Evolutionary conservation across 495 filamentous ascomycete species (phyloP).

Genomic region (Talaromyces adpressus): DNA sequence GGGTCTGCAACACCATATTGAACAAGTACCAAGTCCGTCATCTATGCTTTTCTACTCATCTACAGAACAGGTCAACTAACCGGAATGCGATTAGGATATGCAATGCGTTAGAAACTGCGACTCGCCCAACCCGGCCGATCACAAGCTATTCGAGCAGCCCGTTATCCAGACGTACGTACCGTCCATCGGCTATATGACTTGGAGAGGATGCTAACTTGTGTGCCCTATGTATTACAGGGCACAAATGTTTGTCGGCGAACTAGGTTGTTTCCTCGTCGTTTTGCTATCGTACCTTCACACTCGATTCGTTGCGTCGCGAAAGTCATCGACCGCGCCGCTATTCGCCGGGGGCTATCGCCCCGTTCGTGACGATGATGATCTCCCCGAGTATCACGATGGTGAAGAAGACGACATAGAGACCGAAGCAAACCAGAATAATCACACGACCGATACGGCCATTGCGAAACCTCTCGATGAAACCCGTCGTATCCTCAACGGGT

Average conservation of each 20-base stretch:
- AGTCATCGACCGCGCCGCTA: constrained; percentile 32
- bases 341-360: constrained; percentile 59
- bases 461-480: constrained; percentile 13
- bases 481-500: constrained; percentile 57
- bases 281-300: constrained; percentile 55
- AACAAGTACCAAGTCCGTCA: constrained; percentile 83
- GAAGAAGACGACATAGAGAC: constrained; percentile 37
- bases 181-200: not conserved
- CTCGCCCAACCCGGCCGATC: constrained; percentile 53
- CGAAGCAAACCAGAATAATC: constrained; percentile 3
- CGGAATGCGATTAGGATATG: constrained; percentile 59
- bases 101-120: constrained; percentile 92
- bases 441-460: not conserved
- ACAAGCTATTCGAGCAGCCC: constrained; percentile 81
- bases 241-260: constrained; percentile 92
- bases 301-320: constrained; percentile 39
- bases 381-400: constrained; percentile 17
- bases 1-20: constrained; percentile 93
- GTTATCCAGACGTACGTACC: constrained; percentile 77
- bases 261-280: constrained; percentile 87
- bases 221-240: constrained; percentile 29
- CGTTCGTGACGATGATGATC: constrained; percentile 34
- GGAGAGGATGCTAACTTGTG: not conserved
- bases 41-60: not conserved
- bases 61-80: not conserved